Percentiles rank a stretch among this genome's conserved stretches.
These are phyloP conservation scores for Simplicillium aogashimaense DNA, from an alignment of 2,329 filamentous ascomycete genomes.

Conservation along the genomic window DNA sequence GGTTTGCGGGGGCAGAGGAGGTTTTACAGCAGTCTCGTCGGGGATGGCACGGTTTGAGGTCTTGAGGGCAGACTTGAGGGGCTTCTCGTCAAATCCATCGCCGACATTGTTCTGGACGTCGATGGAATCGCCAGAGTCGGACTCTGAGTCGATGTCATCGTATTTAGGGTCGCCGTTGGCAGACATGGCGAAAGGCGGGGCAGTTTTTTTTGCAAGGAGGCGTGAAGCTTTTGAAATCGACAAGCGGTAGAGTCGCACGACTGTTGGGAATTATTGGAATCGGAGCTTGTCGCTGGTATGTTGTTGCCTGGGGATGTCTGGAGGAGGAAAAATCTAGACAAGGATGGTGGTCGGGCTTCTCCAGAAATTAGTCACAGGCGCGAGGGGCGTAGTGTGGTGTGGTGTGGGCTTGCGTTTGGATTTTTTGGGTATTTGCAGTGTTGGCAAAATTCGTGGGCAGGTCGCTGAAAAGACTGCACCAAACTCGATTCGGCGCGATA, in stretches of 20 bases:
- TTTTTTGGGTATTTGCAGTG: not conserved
- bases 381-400: too few species aligned
- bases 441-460: not conserved
- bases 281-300: slow-evolving; percentile 7
- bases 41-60: slow-evolving; percentile 49
- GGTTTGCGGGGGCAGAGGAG: slow-evolving; percentile 71
- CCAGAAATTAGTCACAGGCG: too few species aligned
- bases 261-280: too few species aligned
- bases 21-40: slow-evolving; percentile 43
- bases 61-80: slow-evolving; percentile 79
- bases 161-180: slow-evolving; percentile 52
- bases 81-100: slow-evolving; percentile 53
- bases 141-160: slow-evolving; percentile 67
- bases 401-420: not conserved
- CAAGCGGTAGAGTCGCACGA: too few species aligned
- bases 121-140: slow-evolving; percentile 54
- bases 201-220: not conserved
- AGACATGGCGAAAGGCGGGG: slow-evolving; percentile 36
- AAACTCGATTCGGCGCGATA: not conserved
- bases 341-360: not conserved
- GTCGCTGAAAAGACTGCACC: too few species aligned
- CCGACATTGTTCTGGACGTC: slow-evolving; percentile 46
- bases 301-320: slow-evolving; percentile 11
- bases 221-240: too few species aligned
- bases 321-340: slow-evolving; percentile 4